Percentiles rank a stretch among this genome's conserved stretches.
These are phyloP conservation scores for Sarocladium kiliense DNA, from an alignment of 2,329 filamentous ascomycete genomes.

Conservation along the genomic window DNA sequence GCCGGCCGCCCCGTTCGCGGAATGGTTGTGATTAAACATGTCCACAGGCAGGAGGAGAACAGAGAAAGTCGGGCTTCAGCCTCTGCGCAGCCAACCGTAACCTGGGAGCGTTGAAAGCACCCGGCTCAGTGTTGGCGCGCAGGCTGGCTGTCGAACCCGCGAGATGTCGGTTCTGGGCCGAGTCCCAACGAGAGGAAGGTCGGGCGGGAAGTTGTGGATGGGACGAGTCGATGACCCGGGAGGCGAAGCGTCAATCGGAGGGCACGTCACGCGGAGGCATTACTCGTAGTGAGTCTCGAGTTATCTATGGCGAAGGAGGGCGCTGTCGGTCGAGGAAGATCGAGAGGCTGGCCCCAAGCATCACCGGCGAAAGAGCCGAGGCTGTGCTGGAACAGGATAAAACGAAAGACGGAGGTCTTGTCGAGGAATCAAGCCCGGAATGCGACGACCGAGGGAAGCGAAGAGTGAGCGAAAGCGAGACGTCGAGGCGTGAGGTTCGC, in stretches of 20 bases:
- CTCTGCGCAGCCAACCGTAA: not conserved
- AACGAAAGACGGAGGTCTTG: not conserved
- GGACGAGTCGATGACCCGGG: not conserved
- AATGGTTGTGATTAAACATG: slow-evolving; percentile 4
- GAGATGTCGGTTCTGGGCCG: not conserved
- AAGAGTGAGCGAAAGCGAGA: not conserved
- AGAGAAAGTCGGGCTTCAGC: not conserved
- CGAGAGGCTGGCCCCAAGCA: not conserved
- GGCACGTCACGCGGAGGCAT: not conserved
- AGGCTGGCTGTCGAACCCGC: not conserved
- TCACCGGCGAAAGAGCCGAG: slow-evolving; percentile 1
- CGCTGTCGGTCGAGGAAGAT: not conserved
- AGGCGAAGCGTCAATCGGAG: not conserved
- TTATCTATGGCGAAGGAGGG: not conserved
- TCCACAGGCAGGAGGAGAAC: not conserved
- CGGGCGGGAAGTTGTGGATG: not conserved
- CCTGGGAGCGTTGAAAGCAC: slow-evolving; percentile 1
- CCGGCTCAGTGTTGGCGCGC: slow-evolving; percentile 6
- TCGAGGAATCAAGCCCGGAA: not conserved
- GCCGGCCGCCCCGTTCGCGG: not conserved
- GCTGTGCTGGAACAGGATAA: not conserved
- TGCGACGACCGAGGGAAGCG: not conserved
- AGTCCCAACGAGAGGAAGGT: not conserved
- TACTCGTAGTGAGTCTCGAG: not conserved
- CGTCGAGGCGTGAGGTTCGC: not conserved